Conservation (phyloP, 306 rosid species). For the Glycine latifolia region DNA sequence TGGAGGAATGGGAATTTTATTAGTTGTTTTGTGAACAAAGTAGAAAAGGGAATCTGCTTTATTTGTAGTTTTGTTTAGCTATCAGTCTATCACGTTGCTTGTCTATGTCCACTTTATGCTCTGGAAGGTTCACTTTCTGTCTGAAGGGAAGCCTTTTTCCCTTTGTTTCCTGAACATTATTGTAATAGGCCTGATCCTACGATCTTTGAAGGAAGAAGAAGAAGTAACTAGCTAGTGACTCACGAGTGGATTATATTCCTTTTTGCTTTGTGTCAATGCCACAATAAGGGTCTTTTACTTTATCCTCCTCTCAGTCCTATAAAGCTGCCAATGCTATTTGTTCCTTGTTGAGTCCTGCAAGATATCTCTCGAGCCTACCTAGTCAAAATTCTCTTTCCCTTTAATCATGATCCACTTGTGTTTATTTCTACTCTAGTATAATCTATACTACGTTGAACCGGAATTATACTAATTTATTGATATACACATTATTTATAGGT, state of each 20-base stretch:
- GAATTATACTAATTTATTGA: too few relatives aligned
- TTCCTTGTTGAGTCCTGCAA: constrained; percentile 76
- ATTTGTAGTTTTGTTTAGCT: constrained; percentile 42
- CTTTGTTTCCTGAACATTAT: constrained; percentile 37
- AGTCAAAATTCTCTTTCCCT: constrained; percentile 71
- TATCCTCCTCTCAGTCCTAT: constrained; percentile 42
- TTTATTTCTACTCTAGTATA: constrained; percentile 40
- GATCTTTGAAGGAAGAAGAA: constrained; percentile 49
- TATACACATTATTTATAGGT: too few relatives aligned
- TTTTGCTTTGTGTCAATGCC: constrained; percentile 64
- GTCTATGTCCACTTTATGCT: constrained; percentile 73
- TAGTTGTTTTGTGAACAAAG: constrained; percentile 48
- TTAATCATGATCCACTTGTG: constrained; percentile 42
- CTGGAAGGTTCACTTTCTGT: constrained; percentile 90
- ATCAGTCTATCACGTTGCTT: constrained; percentile 19
- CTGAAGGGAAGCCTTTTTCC: constrained; percentile 29
- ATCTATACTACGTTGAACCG: neutral
- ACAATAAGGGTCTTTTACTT: constrained; percentile 51
- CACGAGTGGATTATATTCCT: constrained; percentile 65
- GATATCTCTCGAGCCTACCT: constrained; percentile 62
- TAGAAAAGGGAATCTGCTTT: constrained; percentile 83
- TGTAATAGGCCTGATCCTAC: constrained; percentile 55
- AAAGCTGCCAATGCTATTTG: constrained; percentile 75
- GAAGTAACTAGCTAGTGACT: constrained; percentile 54
- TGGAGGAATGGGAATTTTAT: constrained; percentile 47